Conservation (phyloP, 192 early-diverging fungal species). For the Backusella westeae region DNA sequence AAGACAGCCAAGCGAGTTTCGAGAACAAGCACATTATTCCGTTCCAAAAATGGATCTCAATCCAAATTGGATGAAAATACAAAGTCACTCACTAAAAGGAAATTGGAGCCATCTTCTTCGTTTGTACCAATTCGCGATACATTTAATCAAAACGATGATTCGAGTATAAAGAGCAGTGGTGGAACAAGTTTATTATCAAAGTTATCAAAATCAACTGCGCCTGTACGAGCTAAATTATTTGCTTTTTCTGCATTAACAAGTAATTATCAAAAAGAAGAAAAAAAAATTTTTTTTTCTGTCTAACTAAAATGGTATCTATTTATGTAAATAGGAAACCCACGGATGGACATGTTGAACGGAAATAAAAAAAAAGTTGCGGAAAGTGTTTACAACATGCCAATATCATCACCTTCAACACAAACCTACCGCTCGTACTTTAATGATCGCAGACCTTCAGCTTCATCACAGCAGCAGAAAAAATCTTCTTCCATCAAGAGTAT, state of each 20-base stretch:
- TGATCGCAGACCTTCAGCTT: background rate
- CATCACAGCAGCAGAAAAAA: background rate
- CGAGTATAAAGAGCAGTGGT: background rate
- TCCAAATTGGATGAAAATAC: background rate
- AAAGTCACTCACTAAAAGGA: conserved; percentile 7
- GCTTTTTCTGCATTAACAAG: conserved; percentile 24
- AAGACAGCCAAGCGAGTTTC: conserved; percentile 16
- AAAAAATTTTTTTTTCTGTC: background rate
- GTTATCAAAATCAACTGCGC: conserved; percentile 35
- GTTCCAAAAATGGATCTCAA: conserved; percentile 9
- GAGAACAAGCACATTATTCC: conserved; percentile 10
- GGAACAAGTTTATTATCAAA: conserved; percentile 27
- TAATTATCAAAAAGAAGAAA: background rate
- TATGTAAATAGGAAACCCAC: background rate
- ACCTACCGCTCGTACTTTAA: background rate
- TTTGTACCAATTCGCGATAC: background rate
- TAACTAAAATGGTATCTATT: background rate
- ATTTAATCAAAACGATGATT: background rate
- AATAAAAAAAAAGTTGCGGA: conserved; percentile 14
- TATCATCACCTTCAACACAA: conserved; percentile 1
- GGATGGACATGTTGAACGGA: background rate
- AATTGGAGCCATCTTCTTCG: conserved; percentile 5
- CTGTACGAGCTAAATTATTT: conserved; percentile 33
- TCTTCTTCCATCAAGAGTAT: background rate
- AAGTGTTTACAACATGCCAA: conserved; percentile 34